phyloP scores from a whole-genome alignment of 2,329 filamentous ascomycete genomes.

The Fusarium redolens region DNA sequence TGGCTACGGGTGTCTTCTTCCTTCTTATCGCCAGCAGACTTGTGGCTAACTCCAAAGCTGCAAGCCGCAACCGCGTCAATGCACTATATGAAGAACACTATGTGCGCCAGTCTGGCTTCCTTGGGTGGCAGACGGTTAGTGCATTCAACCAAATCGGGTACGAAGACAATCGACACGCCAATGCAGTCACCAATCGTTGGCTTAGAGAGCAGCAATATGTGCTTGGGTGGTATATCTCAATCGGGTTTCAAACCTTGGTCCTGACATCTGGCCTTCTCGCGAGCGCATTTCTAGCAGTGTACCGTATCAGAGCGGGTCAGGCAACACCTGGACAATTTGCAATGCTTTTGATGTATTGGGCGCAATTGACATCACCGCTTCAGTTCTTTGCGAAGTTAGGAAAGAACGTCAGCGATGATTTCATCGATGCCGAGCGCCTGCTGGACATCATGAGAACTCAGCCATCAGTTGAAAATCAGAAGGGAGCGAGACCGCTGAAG shows the following conservation, averaged over 20 bases:
- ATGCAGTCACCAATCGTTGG: conserved; percentile 59
- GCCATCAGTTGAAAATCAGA: conserved; percentile 65
- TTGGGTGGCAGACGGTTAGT: conserved; percentile 69
- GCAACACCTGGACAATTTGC: conserved; percentile 76
- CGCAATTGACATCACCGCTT: conserved; percentile 75
- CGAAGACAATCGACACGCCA: conserved; percentile 65
- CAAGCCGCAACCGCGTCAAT: conserved; percentile 62
- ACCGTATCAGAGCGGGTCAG: conserved; percentile 72
- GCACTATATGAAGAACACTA: conserved; percentile 67
- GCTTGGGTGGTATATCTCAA: conserved; percentile 61
- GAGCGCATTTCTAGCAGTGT: conserved; percentile 69
- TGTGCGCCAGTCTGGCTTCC: conserved; percentile 65
- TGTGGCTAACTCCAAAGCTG: conserved; percentile 61
- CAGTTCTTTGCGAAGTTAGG: conserved; percentile 74
- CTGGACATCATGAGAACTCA: conserved; percentile 69
- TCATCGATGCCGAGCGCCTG: conserved; percentile 68
- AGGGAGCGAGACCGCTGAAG: conserved; percentile 61
- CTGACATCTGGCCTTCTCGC: conserved; percentile 77
- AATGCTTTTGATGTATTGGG: conserved; percentile 79
- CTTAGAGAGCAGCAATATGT: conserved; percentile 52
- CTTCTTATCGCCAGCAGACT: conserved; percentile 65
- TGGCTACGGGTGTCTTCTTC: conserved; percentile 68
- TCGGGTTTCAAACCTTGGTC: conserved; percentile 69
- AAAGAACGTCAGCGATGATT: conserved; percentile 65
- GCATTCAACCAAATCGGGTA: conserved; percentile 70